Evolutionary conservation across 2,329 filamentous ascomycete genomes (phyloP), one percentile per base, ranked within the genome.

Genomic region (Neodidymelliopsis sp.): DNA sequence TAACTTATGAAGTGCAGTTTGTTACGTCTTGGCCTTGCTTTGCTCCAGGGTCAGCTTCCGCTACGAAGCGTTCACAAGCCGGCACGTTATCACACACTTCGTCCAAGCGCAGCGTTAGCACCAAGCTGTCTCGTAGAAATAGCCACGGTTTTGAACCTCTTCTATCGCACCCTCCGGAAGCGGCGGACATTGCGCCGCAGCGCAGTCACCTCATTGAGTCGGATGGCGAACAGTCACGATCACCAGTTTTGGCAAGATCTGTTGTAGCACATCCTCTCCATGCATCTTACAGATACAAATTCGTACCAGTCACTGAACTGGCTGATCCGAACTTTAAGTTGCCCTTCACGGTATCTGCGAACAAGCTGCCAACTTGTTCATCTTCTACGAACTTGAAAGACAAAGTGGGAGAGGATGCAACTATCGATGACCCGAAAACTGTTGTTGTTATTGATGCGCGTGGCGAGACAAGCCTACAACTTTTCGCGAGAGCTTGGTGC

Each of bases 401-500:
- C 11, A 50, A 53, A 20, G 40, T 53, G 9, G 51, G 52, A 12
- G 53, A 60, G 0, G 58, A 53, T 7, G 46, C 44, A 12, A 42
- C 39, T 1, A 40, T 49, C 10, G 51, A 62, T 6, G 61, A 64
- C 6, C 65, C 65, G 8, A 65, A 66, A n/a, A 59, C 55, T 3
- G 64, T 77, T 1, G 60, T 77, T 2, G 66, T 79, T 4, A 64
- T 80, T 9, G 77, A 80, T 56, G 76, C 77, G 13, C 75, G 85
- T 18, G 81, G 84, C 28, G 83, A 83, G 46, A 82, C 82, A 1
- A 86, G 83, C 10, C 76, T 88, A 65, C 87, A 91, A 70, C 80
- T 91, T 7, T 73, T 92, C 41, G 86, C 86, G 1, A 78, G 89
- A 37, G 88, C 88, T 2, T 79, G 90, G 57, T 92, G 89, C 66